phyloP scores from a whole-genome alignment of 208 protist species.

The Leishmania turanica region DNA sequence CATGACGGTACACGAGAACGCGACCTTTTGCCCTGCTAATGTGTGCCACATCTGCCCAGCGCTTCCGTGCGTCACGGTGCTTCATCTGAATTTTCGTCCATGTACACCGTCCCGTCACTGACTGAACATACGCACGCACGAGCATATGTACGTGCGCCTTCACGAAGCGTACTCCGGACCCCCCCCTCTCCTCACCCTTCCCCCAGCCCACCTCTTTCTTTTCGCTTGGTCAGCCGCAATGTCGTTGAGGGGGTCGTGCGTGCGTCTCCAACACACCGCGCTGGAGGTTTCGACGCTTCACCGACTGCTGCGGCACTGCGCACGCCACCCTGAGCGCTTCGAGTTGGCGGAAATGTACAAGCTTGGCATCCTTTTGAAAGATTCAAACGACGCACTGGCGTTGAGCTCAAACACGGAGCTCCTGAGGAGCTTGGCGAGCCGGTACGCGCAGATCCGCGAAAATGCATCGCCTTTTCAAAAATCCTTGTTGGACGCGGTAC shows the following conservation, averaged over 20 bases:
- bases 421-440: not conserved
- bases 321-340: slow-evolving; percentile 13
- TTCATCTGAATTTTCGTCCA: not conserved
- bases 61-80: not conserved
- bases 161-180: not conserved
- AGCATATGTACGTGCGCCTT: too few species aligned
- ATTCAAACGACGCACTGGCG: slow-evolving; percentile 19
- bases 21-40: too few species aligned
- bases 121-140: not conserved
- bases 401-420: slow-evolving; percentile 4
- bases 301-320: slow-evolving; percentile 19
- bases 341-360: slow-evolving; percentile 31
- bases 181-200: not conserved
- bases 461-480: slow-evolving; percentile 25
- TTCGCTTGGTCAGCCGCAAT: not conserved
- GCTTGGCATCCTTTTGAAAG: slow-evolving; percentile 28
- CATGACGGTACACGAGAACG: not conserved
- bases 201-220: not conserved
- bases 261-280: slow-evolving; percentile 3
- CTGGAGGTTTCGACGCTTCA: not conserved
- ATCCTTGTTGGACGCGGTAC: slow-evolving; percentile 29
- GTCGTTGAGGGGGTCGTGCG: not conserved
- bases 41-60: too few species aligned
- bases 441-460: slow-evolving; percentile 18
- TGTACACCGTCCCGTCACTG: not conserved